Conservation (phyloP, 1,139 yeast species). For the Ogataea hybrid region DNA sequence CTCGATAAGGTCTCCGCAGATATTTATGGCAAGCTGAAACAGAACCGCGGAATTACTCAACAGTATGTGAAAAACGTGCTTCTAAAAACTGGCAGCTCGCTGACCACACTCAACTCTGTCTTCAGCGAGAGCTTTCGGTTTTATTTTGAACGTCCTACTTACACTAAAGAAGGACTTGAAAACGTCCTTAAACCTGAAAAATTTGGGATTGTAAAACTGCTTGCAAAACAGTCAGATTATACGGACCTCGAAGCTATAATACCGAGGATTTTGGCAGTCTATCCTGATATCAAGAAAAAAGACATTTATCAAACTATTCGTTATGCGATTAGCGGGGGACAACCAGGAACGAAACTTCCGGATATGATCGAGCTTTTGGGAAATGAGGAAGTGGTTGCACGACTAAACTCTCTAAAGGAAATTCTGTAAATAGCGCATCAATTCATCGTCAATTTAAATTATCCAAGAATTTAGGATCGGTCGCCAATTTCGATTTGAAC, state of each 20-base stretch:
- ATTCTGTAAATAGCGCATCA: slow-evolving; percentile 8
- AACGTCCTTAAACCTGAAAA: slow-evolving; percentile 2
- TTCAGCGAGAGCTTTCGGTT: slow-evolving; percentile 41
- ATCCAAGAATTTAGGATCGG: slow-evolving; percentile 81
- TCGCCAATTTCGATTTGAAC: slow-evolving; percentile 68
- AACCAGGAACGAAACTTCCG: slow-evolving; percentile 70
- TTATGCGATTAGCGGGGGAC: slow-evolving; percentile 70
- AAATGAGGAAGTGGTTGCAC: slow-evolving; percentile 24
- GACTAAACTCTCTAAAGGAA: neutral
- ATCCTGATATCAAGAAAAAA: slow-evolving; percentile 36
- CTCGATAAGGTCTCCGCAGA: slow-evolving; percentile 37
- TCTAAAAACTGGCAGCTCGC: slow-evolving; percentile 37
- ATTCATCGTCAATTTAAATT: slow-evolving; percentile 27
- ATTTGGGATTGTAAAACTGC: slow-evolving; percentile 6
- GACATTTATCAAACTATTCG: slow-evolving; percentile 61
- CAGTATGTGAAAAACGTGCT: slow-evolving; percentile 35
- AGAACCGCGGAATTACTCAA: slow-evolving; percentile 32
- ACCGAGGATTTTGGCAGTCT: slow-evolving; percentile 3
- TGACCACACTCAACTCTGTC: slow-evolving; percentile 50
- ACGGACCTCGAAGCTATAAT: slow-evolving; percentile 13
- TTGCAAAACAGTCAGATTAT: slow-evolving; percentile 5
- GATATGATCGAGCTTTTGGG: slow-evolving; percentile 59
- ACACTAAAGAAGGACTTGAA: slow-evolving; percentile 30
- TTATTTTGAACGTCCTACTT: slow-evolving; percentile 40
- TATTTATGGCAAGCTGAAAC: slow-evolving; percentile 21